phyloP scores from a whole-genome alignment of 2,329 filamentous ascomycete species.

The Diaporthe velutina region DNA sequence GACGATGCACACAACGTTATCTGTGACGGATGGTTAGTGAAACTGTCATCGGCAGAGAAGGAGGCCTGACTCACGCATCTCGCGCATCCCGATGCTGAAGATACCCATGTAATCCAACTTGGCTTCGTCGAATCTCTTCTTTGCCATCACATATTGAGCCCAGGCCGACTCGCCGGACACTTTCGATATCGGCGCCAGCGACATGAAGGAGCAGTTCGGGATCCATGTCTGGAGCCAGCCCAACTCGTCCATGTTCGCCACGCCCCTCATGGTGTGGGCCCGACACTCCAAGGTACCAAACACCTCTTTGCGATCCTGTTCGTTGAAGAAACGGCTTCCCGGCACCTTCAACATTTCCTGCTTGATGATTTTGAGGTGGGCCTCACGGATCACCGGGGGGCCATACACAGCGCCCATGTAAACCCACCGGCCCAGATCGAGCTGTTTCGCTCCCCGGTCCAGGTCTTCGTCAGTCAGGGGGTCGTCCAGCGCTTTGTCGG shows the following conservation, averaged over 20 bases:
- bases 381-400: constrained; percentile 44
- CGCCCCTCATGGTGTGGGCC: constrained; percentile 46
- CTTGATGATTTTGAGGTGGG: constrained; percentile 49
- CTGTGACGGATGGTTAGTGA: not conserved
- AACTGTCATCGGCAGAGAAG: not conserved
- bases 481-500: constrained; percentile 41
- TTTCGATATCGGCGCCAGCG: constrained; percentile 53
- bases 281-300: constrained; percentile 28
- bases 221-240: constrained; percentile 51
- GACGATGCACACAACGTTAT: constrained; percentile 58
- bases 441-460: constrained; percentile 54
- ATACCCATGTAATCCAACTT: constrained; percentile 50
- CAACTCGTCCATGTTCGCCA: constrained; percentile 56
- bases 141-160: constrained; percentile 49
- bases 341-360: constrained; percentile 49
- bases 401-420: constrained; percentile 59
- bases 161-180: constrained; percentile 51
- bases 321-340: constrained; percentile 51
- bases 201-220: constrained; percentile 53
- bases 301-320: constrained; percentile 49
- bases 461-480: constrained; percentile 54
- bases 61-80: constrained; percentile 52
- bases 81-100: constrained; percentile 51
- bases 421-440: constrained; percentile 58
- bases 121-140: constrained; percentile 43